Evolutionary conservation across 2,329 filamentous ascomycete species (phyloP), one percentile per base, ranked within the genome.

Genomic region (Xylariales sp.): DNA sequence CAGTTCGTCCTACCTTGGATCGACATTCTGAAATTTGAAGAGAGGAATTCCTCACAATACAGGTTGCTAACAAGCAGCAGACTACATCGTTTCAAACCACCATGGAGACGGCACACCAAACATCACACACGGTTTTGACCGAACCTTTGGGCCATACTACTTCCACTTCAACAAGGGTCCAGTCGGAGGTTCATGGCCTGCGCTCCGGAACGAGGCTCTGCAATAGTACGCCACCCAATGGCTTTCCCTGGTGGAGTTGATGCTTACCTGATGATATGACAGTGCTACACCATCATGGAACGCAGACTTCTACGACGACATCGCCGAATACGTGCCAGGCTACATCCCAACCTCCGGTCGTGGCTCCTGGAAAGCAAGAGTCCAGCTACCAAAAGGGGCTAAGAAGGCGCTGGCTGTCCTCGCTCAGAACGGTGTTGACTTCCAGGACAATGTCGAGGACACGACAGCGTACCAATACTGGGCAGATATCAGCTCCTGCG

Each of bases 91-190:
- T 5, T 78, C 73, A 0, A 82, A 82, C 46, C 78, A 83, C 48
- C 78, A 83, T 41, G 78, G 80, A 5, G 74, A 77, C 44, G 73
- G 74, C 31, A 78, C 74, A 31, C 78, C 80, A 5, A 80, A 82
- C 50, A 82, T 84, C 50, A 80, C 75, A 1, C 57, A 77, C 46
- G 80, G 80, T 1, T 82, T 82, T 47, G 79, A 83, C 50, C 68
- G 79, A 3, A 83, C 79, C 0, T 82, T 82, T 51, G 80, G 80
- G 1, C 80, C 62, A 46, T 72, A 76, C 55, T 81, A 73, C 51
- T 83, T 74, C 51, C 68, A 81, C 52, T 84, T 83, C 64, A 84
- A 82, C 57, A 69, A 70, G 38, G 76, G 74, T 9, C 59, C 65
- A 2, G 58, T 64, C 0, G 66, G 67, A 5, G 63, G 67, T 2